Evolutionary conservation across 2,329 filamentous ascomycete species (phyloP).

Genomic region (Pyrenophora graminea): DNA sequence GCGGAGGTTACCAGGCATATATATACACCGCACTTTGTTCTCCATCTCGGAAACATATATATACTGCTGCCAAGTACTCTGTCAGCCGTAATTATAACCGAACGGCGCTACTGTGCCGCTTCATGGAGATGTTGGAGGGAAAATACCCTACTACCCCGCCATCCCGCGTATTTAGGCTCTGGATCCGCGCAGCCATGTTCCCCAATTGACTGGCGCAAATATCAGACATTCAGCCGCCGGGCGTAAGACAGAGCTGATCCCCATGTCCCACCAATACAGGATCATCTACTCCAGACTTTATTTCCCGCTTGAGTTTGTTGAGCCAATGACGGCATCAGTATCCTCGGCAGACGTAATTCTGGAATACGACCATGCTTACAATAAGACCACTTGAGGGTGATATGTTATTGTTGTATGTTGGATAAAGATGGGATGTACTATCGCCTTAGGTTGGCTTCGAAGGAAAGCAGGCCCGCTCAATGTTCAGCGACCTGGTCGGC

Average conservation of each 20-base stretch:
- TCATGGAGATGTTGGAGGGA: background rate
- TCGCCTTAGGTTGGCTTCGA: background rate
- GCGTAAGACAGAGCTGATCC: background rate
- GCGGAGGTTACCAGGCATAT: background rate
- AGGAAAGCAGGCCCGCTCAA: too few relatives aligned
- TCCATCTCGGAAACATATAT: too few relatives aligned
- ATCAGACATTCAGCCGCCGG: slow-evolving; percentile 19
- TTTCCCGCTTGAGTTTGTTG: background rate
- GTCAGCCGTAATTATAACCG: background rate
- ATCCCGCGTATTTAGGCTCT: slow-evolving; percentile 6
- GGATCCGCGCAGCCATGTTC: slow-evolving; percentile 6
- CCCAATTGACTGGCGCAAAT: slow-evolving; percentile 6
- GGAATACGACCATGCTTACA: too few relatives aligned
- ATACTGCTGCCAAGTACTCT: background rate
- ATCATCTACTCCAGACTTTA: background rate
- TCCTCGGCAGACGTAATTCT: too few relatives aligned
- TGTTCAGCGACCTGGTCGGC: background rate
- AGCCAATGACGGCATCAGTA: too few relatives aligned
- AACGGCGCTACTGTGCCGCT: background rate
- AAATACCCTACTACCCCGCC: slow-evolving; percentile 3
- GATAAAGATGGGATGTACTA: too few relatives aligned
- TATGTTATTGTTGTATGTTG: too few relatives aligned
- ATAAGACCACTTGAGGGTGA: too few relatives aligned
- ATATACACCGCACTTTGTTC: background rate
- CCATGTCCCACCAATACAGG: background rate